Base-by-base conservation (phyloP, 2,329 filamentous ascomycete genomes). In the Hypoxylon rubiginosum region DNA sequence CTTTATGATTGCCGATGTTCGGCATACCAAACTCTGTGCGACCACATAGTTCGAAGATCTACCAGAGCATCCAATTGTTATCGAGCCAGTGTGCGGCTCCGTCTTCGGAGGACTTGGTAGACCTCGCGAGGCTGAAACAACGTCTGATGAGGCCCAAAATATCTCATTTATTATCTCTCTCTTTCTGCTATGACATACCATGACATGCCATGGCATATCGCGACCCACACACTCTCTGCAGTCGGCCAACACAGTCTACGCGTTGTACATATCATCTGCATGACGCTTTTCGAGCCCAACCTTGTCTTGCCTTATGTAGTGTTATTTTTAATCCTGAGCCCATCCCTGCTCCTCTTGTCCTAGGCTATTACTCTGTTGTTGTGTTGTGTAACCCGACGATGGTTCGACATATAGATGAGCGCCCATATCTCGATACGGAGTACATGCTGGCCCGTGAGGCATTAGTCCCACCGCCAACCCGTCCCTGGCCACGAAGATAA, bases 401-500 rank as follows among this genome's bases (percentile, higher is more conserved):
- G 13, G 63, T 54, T 54, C 48, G 54, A 58, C 52, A 45, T 62
- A 21, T 36, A 63, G 46, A 26, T 17, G 39, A 13, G 49, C 50
- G 30, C 57, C 66, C 71, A 79, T 70, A 77, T 74, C 72, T 81
- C 78, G 49, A 76, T 4, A 78, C 75, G 54, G 79, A 83, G 50
- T 78, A 69, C 49, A 84, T 67, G 3, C 79, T 83, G 7, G 11
- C 4, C 81, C 79, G 64, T 82, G 76, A 30, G 76, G 77, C 32
- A 76, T 66, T 24, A 84, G 79, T 73, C 83, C 81, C 1, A 84
- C 81, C 1, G 75, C 75, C 39, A 82, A 83, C 70, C 82, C 78
- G 26, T 62, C 82, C 80, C 0, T 80, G 80, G 4, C 79, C 75
- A 8, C 75, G 69, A 7, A 83, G 70, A 24, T 77, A 76, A 45